phyloP scores from a whole-genome alignment of 1,284 basidiomycete genomes.

The Athelia psychrophila region DNA sequence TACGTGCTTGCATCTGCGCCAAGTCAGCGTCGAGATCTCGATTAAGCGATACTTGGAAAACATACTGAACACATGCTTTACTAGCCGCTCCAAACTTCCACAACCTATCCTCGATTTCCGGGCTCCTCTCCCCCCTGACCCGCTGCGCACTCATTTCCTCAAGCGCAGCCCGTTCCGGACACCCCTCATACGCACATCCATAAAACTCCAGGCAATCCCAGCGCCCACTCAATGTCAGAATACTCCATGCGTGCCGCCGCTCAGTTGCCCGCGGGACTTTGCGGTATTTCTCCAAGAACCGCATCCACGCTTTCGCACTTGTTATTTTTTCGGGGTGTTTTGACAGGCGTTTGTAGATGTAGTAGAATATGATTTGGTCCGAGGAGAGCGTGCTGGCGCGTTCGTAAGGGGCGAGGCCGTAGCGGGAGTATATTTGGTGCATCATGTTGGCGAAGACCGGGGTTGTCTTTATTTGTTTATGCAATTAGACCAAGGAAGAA shows the following conservation, averaged over 20 bases:
- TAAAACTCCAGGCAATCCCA: conserved; percentile 22
- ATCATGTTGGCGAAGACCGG: conserved; percentile 19
- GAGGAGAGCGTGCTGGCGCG: conserved; percentile 11
- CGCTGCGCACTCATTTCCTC: conserved; percentile 12
- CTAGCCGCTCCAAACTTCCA: conserved; percentile 19
- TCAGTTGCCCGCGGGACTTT: conserved; percentile 16
- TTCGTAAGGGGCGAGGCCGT: conserved; percentile 23
- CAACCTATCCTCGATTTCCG: conserved; percentile 20
- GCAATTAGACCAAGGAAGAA: background rate
- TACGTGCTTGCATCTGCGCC: conserved; percentile 12
- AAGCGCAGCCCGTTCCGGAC: conserved; percentile 18
- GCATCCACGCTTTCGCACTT: conserved; percentile 13
- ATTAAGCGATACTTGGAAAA: background rate
- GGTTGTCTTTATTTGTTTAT: too few species aligned
- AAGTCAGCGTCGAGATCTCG: background rate
- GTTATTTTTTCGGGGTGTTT: conserved; percentile 13
- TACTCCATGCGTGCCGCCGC: conserved; percentile 19
- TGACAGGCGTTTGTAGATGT: conserved; percentile 19
- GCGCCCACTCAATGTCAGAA: conserved; percentile 13
- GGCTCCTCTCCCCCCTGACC: conserved; percentile 19
- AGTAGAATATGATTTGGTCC: conserved; percentile 21
- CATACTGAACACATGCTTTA: conserved; percentile 19
- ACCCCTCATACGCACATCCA: conserved; percentile 17
- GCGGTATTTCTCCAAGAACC: conserved; percentile 16
- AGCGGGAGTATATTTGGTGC: conserved; percentile 23